A percentile compares a stretch with the other conserved stretches of the same genome.
These are phyloP conservation scores for Fonsecaea nubica DNA, from an alignment of 2,329 filamentous ascomycete species.

Conservation along the genomic window DNA sequence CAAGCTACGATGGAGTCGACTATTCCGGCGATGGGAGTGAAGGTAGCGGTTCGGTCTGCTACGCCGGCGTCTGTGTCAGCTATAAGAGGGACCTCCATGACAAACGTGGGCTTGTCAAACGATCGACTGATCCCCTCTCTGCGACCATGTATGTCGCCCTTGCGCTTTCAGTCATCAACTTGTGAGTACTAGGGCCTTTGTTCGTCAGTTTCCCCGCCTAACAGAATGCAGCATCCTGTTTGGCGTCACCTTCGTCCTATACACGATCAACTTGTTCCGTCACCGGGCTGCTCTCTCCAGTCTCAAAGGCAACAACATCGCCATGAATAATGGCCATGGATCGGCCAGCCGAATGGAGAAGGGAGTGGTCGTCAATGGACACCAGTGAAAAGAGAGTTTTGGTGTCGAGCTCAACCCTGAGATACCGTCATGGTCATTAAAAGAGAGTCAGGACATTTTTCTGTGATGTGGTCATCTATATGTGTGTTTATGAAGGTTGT, in stretches of 20 bases:
- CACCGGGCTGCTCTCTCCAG: background rate
- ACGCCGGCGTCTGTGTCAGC: background rate
- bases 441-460: background rate
- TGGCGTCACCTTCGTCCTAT: background rate
- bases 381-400: background rate
- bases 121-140: background rate
- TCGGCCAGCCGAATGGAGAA: constrained; percentile 1
- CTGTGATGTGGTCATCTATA: background rate
- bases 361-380: background rate
- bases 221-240: background rate
- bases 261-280: constrained; percentile 4
- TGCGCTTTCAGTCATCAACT: constrained; percentile 2
- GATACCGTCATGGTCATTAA: background rate
- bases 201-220: background rate
- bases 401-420: background rate
- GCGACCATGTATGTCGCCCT: background rate
- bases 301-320: constrained; percentile 1
- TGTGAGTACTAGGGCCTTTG: background rate
- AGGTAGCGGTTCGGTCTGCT: background rate
- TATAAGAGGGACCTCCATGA: background rate
- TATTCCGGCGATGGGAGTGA: background rate
- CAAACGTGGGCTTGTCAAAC: background rate
- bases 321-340: background rate
- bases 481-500: background rate
- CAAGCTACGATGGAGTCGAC: background rate